A percentile compares a stretch with the other conserved stretches of the same genome.
Evolutionary conservation across 140 eudicot species (phyloP).

Genomic region (Stevia rebaudiana): DNA sequence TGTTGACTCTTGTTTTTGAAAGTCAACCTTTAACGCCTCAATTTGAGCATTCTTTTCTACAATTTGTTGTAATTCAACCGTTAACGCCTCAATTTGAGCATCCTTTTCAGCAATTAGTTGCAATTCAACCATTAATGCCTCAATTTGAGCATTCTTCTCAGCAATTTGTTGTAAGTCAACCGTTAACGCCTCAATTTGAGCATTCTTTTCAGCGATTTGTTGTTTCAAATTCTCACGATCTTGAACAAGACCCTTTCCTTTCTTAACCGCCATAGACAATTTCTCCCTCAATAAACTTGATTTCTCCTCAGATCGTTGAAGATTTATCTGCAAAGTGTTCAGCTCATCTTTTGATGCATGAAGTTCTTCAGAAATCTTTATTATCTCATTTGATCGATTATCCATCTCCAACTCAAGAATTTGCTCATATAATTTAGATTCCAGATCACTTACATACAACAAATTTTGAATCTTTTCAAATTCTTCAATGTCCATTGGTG

Average conservation of each 20-base stretch:
- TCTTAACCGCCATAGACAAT: conserved; percentile 88
- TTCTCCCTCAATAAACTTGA: conserved; percentile 67
- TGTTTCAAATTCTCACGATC: conserved; percentile 74
- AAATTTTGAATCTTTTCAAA: conserved; percentile 54
- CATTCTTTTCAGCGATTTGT: conserved; percentile 57
- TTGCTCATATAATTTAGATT: conserved; percentile 48
- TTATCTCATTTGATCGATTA: conserved; percentile 41
- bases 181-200: conserved; percentile 60
- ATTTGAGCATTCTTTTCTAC: conserved; percentile 68
- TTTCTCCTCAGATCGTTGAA: conserved; percentile 71
- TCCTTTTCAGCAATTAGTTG: conserved; percentile 62
- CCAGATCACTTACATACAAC: conserved; percentile 53
- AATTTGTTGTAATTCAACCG: conserved; percentile 39
- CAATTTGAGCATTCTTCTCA: conserved; percentile 69
- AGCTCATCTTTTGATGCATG: conserved; percentile 46
- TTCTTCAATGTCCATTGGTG: conserved; percentile 30
- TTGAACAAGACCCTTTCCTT: conserved; percentile 95
- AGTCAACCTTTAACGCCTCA: conserved; percentile 55
- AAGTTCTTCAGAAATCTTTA: conserved; percentile 45
- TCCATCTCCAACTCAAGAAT: conserved; percentile 46
- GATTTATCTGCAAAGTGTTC: conserved; percentile 42
- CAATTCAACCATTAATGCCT: conserved; percentile 52
- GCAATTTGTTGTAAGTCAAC: conserved; percentile 52
- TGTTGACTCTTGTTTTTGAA: conserved; percentile 42
- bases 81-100: conserved; percentile 61